Conservation (phyloP, 1,139 yeast genomes). For the Trichomonascaceae sp. region DNA sequence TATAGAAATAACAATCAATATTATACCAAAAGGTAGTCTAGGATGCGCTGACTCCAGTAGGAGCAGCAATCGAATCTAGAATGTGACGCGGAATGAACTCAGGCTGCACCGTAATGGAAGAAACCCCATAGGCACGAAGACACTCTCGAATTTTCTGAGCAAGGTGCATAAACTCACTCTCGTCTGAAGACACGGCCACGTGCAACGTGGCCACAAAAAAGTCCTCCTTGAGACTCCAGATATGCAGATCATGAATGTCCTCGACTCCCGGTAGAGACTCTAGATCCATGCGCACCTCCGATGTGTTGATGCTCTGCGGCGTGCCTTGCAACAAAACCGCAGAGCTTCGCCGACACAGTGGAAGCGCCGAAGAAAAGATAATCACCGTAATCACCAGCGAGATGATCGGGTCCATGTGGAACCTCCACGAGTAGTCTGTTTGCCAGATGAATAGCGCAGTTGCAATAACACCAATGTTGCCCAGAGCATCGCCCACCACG, state of each 20-base stretch:
- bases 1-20: too few relatives aligned
- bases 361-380: slow-evolving; percentile 83
- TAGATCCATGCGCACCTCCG: slow-evolving; percentile 58
- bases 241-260: slow-evolving; percentile 88
- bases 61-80: too few relatives aligned
- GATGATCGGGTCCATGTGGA: slow-evolving; percentile 71
- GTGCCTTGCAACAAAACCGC: slow-evolving; percentile 87
- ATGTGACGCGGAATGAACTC: slow-evolving; percentile 43
- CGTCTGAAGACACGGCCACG: slow-evolving; percentile 53
- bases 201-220: slow-evolving; percentile 82
- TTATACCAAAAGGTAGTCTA: too few relatives aligned
- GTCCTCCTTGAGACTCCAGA: slow-evolving; percentile 91
- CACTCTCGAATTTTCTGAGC: slow-evolving; percentile 69
- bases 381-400: slow-evolving; percentile 78
- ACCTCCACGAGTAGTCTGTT: slow-evolving; percentile 80
- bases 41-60: too few relatives aligned
- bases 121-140: slow-evolving; percentile 74
- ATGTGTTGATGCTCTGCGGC: slow-evolving; percentile 69
- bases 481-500: slow-evolving; percentile 91
- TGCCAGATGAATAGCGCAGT: slow-evolving; percentile 92
- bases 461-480: slow-evolving; percentile 83
- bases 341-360: slow-evolving; percentile 76
- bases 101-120: slow-evolving; percentile 92
- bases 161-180: slow-evolving; percentile 54
- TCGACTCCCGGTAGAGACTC: slow-evolving; percentile 54